Evolutionary conservation across 768 basidiomycete genomes (phyloP).

Genomic region (Amanita muscaria): DNA sequence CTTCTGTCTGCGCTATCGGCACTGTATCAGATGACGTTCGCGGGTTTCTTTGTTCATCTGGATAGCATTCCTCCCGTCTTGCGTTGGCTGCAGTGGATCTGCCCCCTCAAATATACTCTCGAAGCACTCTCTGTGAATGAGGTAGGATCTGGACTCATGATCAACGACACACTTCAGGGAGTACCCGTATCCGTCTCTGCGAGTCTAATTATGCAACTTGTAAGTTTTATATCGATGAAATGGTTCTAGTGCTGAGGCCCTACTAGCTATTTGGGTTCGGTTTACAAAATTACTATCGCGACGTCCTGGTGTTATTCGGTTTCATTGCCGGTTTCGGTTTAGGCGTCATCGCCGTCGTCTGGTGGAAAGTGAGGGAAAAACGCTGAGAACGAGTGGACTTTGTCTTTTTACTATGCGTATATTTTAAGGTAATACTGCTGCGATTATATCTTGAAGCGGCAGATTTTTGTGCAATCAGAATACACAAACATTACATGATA

Average conservation of each 20-base stretch:
- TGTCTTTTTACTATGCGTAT: too few relatives aligned
- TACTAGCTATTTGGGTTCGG: conserved; percentile 80
- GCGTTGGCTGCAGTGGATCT: conserved; percentile 89
- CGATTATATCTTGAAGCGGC: too few relatives aligned
- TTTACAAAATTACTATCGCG: conserved; percentile 74
- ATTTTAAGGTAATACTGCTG: too few relatives aligned
- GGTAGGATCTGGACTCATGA: conserved; percentile 81
- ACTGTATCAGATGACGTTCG: conserved; percentile 79
- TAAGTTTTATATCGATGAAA: conserved; percentile 33
- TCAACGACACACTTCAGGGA: conserved; percentile 67
- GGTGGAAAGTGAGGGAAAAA: conserved; percentile 68
- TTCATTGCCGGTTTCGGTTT: conserved; percentile 77
- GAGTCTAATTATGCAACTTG: conserved; percentile 75
- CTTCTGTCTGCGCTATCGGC: conserved; percentile 71
- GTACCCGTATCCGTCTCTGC: conserved; percentile 81
- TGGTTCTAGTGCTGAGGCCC: background rate
- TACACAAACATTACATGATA: too few relatives aligned
- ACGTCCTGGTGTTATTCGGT: conserved; percentile 80
- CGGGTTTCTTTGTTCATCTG: conserved; percentile 91
- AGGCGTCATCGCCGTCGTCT: conserved; percentile 67
- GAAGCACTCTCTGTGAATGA: conserved; percentile 90
- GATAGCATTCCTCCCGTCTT: conserved; percentile 80
- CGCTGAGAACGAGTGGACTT: conserved; percentile 40
- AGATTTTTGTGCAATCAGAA: too few relatives aligned
- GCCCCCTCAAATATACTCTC: conserved; percentile 74